A percentile compares a stretch with the other conserved stretches of the same genome.
Conservation (phyloP, 495 filamentous ascomycete genomes). For the Talaromyces ruber region DNA sequence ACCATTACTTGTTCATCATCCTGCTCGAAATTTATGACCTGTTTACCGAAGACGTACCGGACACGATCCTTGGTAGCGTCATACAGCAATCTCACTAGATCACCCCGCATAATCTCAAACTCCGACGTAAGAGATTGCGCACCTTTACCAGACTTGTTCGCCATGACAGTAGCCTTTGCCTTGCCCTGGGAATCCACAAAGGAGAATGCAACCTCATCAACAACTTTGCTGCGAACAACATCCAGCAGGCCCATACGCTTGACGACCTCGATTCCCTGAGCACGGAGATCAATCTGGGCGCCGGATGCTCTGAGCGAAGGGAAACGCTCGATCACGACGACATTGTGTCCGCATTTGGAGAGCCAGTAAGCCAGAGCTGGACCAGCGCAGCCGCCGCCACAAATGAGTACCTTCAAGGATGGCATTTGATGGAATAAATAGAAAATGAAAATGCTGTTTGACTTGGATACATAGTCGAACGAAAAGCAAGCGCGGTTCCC, state of each 20-base stretch:
- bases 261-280: slow-evolving; percentile 24
- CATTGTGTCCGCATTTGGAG: slow-evolving; percentile 17
- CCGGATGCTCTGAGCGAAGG: slow-evolving; percentile 23
- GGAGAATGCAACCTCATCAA: slow-evolving; percentile 25
- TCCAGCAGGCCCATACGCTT: slow-evolving; percentile 33
- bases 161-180: slow-evolving; percentile 15
- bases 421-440: background rate
- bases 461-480: background rate
- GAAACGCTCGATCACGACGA: slow-evolving; percentile 34
- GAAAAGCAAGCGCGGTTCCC: background rate
- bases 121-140: slow-evolving; percentile 28
- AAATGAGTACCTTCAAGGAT: slow-evolving; percentile 29
- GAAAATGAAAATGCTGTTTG: background rate
- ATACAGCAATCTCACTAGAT: slow-evolving; percentile 28
- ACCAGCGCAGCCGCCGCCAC: slow-evolving; percentile 28
- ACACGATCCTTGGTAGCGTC: slow-evolving; percentile 26
- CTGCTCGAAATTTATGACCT: slow-evolving; percentile 16
- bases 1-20: slow-evolving; percentile 21
- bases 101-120: slow-evolving; percentile 39
- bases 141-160: slow-evolving; percentile 25
- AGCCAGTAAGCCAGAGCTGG: slow-evolving; percentile 32
- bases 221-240: slow-evolving; percentile 17
- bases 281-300: slow-evolving; percentile 32
- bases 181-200: slow-evolving; percentile 23
- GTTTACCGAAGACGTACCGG: slow-evolving; percentile 29